These are phyloP conservation scores for Aspergillus luchuensis DNA, from an alignment of 2,329 filamentous ascomycete species.

Conservation along the genomic window DNA sequence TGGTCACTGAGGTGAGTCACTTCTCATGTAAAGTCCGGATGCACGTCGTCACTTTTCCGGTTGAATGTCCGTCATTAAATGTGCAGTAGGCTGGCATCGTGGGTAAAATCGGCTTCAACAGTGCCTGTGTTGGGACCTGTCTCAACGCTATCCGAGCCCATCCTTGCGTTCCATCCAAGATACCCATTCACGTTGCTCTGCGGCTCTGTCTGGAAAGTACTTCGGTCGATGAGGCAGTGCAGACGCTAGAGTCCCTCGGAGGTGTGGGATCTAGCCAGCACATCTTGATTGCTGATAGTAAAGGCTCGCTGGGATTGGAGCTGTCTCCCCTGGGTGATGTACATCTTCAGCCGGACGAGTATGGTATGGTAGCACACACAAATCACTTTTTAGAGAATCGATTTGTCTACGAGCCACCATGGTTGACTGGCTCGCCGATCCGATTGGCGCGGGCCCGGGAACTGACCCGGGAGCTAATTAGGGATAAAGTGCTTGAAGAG, in stretches of 20 bases:
- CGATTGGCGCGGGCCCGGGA: slow-evolving; percentile 31
- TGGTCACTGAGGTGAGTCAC: slow-evolving; percentile 53
- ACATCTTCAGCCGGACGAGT: slow-evolving; percentile 38
- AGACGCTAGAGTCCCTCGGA: slow-evolving; percentile 45
- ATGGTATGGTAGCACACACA: slow-evolving; percentile 45
- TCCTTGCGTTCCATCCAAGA: slow-evolving; percentile 53
- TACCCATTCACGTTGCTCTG: slow-evolving; percentile 65
- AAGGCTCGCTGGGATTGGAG: slow-evolving; percentile 29
- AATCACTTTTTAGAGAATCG: slow-evolving; percentile 47
- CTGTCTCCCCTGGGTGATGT: slow-evolving; percentile 33
- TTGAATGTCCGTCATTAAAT: not conserved
- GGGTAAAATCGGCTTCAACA: slow-evolving; percentile 68
- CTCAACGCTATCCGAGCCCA: slow-evolving; percentile 64
- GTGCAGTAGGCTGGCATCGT: slow-evolving; percentile 53
- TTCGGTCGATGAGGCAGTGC: slow-evolving; percentile 51
- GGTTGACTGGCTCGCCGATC: slow-evolving; percentile 37
- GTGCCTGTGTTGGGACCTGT: slow-evolving; percentile 58
- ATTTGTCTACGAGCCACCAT: slow-evolving; percentile 36
- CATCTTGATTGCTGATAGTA: slow-evolving; percentile 56
- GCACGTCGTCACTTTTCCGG: not conserved
- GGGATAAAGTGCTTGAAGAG: slow-evolving; percentile 19
- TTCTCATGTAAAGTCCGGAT: too few species aligned
- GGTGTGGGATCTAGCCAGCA: slow-evolving; percentile 60
- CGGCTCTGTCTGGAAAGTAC: slow-evolving; percentile 57
- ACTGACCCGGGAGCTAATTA: slow-evolving; percentile 29